A percentile compares a stretch with the other conserved stretches of the same genome.
Conservation (phyloP, 305 asterid genomes). For the Fraxinus paxiana region DNA sequence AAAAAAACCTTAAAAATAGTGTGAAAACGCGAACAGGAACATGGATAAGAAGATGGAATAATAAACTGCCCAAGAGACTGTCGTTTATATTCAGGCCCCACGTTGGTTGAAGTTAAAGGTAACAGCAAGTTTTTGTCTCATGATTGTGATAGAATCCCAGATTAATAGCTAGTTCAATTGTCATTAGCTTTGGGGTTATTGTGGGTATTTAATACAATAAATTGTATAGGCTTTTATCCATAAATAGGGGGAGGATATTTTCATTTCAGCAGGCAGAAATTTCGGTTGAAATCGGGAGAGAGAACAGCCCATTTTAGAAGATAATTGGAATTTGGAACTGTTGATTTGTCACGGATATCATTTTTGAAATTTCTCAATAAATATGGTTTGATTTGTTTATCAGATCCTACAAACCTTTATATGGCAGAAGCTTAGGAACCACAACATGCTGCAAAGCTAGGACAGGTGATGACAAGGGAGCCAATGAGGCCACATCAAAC, state of each 20-base stretch:
- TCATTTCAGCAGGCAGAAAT: neutral
- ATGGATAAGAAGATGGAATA: neutral
- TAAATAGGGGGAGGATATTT: neutral
- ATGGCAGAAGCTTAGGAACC: constrained; percentile 42
- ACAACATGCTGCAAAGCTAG: constrained; percentile 72
- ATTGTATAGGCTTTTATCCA: neutral
- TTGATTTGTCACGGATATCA: neutral
- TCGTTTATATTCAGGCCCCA: neutral
- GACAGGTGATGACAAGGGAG: constrained; percentile 65
- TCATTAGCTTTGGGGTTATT: neutral
- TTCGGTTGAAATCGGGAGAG: neutral
- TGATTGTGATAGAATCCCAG: neutral
- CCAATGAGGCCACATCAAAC: constrained; percentile 74
- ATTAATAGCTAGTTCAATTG: neutral
- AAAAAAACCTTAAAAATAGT: constrained; percentile 12
- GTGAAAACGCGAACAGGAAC: constrained; percentile 1
- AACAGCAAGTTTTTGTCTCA: neutral
- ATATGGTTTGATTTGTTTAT: neutral
- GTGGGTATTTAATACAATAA: neutral
- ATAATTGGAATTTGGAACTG: neutral
- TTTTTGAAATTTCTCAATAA: constrained; percentile 17
- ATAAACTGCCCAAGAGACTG: neutral
- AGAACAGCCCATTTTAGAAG: neutral
- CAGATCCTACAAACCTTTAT: constrained; percentile 47
- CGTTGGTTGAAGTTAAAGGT: neutral